Percentiles rank a stretch among this genome's conserved stretches.
Conservation (phyloP, 73 alveolate genomes). For the Breviolum minutum region DNA sequence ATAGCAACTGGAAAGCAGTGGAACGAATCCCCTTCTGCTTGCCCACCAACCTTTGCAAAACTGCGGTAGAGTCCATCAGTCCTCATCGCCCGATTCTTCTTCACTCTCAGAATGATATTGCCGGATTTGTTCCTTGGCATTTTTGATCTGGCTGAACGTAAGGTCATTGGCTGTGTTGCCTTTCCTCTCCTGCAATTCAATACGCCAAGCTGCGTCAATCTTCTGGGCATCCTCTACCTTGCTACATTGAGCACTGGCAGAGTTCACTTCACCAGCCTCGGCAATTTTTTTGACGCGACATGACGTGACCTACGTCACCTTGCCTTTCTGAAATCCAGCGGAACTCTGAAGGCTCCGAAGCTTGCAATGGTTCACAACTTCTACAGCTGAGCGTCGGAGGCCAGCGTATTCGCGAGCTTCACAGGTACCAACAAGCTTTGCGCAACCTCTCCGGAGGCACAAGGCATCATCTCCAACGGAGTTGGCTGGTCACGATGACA, state of each 20-base stretch:
- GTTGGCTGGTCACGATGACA: too few species aligned
- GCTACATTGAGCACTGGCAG: conserved; percentile 39
- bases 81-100: neutral
- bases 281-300: neutral
- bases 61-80: neutral
- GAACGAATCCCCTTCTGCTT: neutral
- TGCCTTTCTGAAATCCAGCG: neutral
- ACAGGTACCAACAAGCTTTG: conserved; percentile 37
- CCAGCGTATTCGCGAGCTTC: conserved; percentile 48
- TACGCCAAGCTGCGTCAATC: conserved; percentile 6
- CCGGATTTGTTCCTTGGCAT: conserved; percentile 8
- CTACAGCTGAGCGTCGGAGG: conserved; percentile 7
- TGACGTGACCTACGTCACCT: too few species aligned
- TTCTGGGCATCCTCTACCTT: neutral
- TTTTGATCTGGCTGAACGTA: neutral
- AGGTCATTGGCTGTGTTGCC: neutral
- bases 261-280: conserved; percentile 33
- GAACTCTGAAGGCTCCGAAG: neutral
- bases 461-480: too few species aligned
- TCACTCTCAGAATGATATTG: neutral
- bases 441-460: neutral
- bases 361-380: neutral
- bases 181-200: neutral
- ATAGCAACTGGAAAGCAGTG: neutral
- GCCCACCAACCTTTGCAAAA: neutral